A percentile compares a stretch with the other conserved stretches of the same genome.
Evolutionary conservation across 148 eudicot species (phyloP).

Genomic region (Dianthus caryophyllus): DNA sequence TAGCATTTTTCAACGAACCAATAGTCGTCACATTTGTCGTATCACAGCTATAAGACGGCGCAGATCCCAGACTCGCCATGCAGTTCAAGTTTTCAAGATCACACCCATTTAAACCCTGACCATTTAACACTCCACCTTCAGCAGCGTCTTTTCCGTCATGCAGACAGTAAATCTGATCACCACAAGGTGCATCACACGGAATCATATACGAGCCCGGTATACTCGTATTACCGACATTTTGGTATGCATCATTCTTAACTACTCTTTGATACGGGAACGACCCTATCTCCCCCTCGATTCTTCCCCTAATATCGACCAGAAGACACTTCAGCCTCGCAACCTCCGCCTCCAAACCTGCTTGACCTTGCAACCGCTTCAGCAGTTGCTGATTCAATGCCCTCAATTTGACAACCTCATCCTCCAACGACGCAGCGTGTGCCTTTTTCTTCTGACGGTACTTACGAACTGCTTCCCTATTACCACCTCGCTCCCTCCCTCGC

Average conservation of each 20-base stretch:
- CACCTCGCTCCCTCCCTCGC: slow-evolving; percentile 56
- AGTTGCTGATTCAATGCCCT: slow-evolving; percentile 79
- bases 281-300: slow-evolving; percentile 93
- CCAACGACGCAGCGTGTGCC: slow-evolving; percentile 72
- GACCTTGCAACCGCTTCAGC: slow-evolving; percentile 74
- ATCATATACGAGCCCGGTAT: slow-evolving; percentile 48
- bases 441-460: slow-evolving; percentile 97
- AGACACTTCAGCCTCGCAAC: slow-evolving; percentile 81
- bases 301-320: slow-evolving; percentile 89
- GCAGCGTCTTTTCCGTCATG: slow-evolving; percentile 43
- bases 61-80: slow-evolving; percentile 48
- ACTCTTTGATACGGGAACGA: slow-evolving; percentile 88
- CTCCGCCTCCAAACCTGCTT: slow-evolving; percentile 75
- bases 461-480: slow-evolving; percentile 87
- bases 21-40: slow-evolving; percentile 29
- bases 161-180: slow-evolving; percentile 68
- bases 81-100: slow-evolving; percentile 69
- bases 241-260: slow-evolving; percentile 45
- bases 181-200: slow-evolving; percentile 71
- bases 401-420: slow-evolving; percentile 82
- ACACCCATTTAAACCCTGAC: slow-evolving; percentile 49
- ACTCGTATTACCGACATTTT: slow-evolving; percentile 33
- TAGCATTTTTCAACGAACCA: slow-evolving; percentile 42
- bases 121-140: slow-evolving; percentile 35
- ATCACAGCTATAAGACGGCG: slow-evolving; percentile 43